Evolutionary conservation across 768 basidiomycete genomes (phyloP).

Genomic region (Polyporus arcularius): DNA sequence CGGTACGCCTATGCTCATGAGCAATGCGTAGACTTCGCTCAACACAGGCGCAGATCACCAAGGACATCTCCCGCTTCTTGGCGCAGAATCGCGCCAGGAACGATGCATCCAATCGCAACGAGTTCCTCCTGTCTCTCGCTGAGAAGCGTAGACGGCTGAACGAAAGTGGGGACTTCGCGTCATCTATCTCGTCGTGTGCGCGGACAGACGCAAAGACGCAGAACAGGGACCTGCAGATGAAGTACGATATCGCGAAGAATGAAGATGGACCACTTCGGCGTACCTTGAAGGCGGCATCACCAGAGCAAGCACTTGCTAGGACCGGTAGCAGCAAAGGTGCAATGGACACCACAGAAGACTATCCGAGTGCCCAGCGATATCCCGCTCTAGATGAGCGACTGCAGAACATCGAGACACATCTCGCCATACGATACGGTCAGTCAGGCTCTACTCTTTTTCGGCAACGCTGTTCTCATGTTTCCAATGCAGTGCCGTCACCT

Average conservation of each 20-base stretch:
- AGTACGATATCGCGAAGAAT: conserved; percentile 87
- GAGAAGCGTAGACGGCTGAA: conserved; percentile 51
- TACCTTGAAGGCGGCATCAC: conserved; percentile 43
- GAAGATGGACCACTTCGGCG: conserved; percentile 73
- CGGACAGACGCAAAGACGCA: conserved; percentile 70
- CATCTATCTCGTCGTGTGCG: conserved; percentile 58
- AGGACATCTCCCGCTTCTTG: conserved; percentile 70
- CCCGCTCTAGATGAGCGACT: conserved; percentile 68
- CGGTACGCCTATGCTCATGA: conserved; percentile 42
- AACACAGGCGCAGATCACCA: conserved; percentile 48
- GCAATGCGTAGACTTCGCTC: background rate
- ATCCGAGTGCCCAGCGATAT: conserved; percentile 44
- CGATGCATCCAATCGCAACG: conserved; percentile 73
- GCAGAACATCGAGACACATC: conserved; percentile 66
- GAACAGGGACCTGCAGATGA: conserved; percentile 78
- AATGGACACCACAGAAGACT: background rate
- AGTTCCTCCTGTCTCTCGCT: conserved; percentile 64
- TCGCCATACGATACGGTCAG: conserved; percentile 73
- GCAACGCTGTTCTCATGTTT: background rate
- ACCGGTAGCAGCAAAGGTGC: background rate
- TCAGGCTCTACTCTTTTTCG: background rate
- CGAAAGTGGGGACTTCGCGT: conserved; percentile 33
- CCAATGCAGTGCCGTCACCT: conserved; percentile 60
- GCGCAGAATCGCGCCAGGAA: conserved; percentile 71
- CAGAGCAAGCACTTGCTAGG: background rate